phyloP scores from a whole-genome alignment of 1,284 basidiomycete species.

The Testicularia cyperi region DNA sequence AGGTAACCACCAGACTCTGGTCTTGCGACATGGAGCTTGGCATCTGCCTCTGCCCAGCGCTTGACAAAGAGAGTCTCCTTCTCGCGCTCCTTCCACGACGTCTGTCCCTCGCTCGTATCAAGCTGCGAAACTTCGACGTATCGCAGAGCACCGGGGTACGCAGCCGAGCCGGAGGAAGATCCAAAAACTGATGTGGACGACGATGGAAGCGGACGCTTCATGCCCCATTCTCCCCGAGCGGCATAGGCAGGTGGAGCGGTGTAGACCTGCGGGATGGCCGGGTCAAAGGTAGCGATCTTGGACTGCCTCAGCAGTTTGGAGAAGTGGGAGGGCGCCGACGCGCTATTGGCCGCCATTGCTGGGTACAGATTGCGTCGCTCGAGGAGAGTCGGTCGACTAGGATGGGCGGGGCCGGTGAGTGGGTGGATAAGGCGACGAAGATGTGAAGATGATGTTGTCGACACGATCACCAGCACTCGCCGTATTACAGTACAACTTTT shows the following conservation, averaged over 20 bases:
- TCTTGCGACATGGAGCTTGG: slow-evolving; percentile 29
- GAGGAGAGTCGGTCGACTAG: too few relatives aligned
- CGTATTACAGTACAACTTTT: too few relatives aligned
- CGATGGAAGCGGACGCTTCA: slow-evolving; percentile 51
- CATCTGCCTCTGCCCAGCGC: slow-evolving; percentile 47
- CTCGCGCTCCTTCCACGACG: slow-evolving; percentile 48
- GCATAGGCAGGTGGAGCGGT: slow-evolving; percentile 47
- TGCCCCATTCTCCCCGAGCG: slow-evolving; percentile 53
- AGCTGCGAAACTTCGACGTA: slow-evolving; percentile 42
- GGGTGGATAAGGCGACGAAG: background rate
- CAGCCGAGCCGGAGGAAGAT: slow-evolving; percentile 36
- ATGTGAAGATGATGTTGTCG: background rate
- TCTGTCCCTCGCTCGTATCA: slow-evolving; percentile 48
- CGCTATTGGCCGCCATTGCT: slow-evolving; percentile 16
- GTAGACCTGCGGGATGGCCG: slow-evolving; percentile 47
- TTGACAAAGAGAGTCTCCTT: slow-evolving; percentile 47
- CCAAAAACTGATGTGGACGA: slow-evolving; percentile 33
- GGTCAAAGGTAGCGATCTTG: slow-evolving; percentile 48
- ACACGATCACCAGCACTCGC: too few relatives aligned
- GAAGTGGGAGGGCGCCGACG: slow-evolving; percentile 36
- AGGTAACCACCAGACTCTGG: slow-evolving; percentile 5
- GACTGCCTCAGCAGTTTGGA: slow-evolving; percentile 47
- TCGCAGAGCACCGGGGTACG: slow-evolving; percentile 40
- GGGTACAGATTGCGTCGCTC: background rate
- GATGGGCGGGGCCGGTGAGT: background rate